These are phyloP conservation scores for Davidsoniella eucalypti DNA, from an alignment of 2,329 filamentous ascomycete genomes.

Conservation along the genomic window DNA sequence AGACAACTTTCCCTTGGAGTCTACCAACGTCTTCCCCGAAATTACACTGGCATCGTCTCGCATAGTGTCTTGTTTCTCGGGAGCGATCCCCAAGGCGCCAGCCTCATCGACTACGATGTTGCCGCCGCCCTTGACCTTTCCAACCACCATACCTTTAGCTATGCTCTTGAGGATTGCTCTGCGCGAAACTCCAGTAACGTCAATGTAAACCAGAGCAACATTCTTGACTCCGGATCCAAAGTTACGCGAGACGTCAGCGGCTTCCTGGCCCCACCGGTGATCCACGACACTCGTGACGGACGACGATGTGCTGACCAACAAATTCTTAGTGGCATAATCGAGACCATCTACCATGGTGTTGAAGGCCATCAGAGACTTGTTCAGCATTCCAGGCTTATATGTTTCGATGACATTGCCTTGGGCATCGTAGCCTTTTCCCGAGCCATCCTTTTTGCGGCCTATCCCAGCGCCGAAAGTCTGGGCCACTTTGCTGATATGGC, in stretches of 20 bases:
- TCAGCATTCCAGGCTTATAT: conserved; percentile 84
- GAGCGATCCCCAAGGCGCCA: conserved; percentile 15
- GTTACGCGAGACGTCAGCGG: conserved; percentile 57
- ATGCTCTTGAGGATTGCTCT: conserved; percentile 85
- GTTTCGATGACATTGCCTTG: conserved; percentile 46
- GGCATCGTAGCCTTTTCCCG: conserved; percentile 45
- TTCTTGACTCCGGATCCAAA: conserved; percentile 85
- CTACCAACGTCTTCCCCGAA: too few species aligned
- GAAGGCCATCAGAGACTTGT: conserved; percentile 94
- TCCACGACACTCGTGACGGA: conserved; percentile 76
- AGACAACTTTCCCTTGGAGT: too few species aligned
- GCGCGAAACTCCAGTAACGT: conserved; percentile 81
- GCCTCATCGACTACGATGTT: conserved; percentile 55
- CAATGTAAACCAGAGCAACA: conserved; percentile 91
- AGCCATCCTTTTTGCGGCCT: conserved; percentile 36
- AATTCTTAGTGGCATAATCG: conserved; percentile 65
- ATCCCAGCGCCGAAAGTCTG: conserved; percentile 77
- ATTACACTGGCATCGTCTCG: not conserved
- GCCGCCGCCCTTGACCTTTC: conserved; percentile 57
- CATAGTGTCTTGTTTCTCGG: too few species aligned
- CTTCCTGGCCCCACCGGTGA: conserved; percentile 80
- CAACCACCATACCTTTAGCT: conserved; percentile 89
- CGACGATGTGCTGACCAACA: conserved; percentile 56
- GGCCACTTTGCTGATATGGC: conserved; percentile 64
- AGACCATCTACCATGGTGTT: conserved; percentile 88